These are phyloP conservation scores for Crassisporium funariophilum DNA, from an alignment of 768 basidiomycete genomes.

Conservation along the genomic window DNA sequence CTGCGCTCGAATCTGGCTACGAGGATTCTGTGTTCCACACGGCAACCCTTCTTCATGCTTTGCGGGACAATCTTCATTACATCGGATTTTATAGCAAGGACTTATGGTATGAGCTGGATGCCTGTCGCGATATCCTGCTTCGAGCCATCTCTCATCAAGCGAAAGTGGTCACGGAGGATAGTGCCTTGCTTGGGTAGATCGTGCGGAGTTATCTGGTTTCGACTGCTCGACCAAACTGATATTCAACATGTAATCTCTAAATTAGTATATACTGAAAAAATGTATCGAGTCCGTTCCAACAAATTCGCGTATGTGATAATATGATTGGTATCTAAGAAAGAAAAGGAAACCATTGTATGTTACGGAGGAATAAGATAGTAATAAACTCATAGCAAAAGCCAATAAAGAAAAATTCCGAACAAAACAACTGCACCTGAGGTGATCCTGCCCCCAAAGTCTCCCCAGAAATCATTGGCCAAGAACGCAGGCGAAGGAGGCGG, in stretches of 20 bases:
- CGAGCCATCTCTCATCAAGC: slow-evolving; percentile 22
- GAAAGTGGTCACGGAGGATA: slow-evolving; percentile 5
- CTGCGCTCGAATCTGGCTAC: slow-evolving; percentile 7
- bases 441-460: slow-evolving; percentile 46
- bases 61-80: slow-evolving; percentile 36
- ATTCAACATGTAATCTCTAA: too few relatives aligned
- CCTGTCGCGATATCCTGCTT: slow-evolving; percentile 26
- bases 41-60: slow-evolving; percentile 26
- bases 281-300: too few relatives aligned
- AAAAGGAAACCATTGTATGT: too few relatives aligned
- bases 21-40: slow-evolving; percentile 26
- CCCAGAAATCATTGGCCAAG: slow-evolving; percentile 63
- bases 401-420: slow-evolving; percentile 20
- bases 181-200: too few relatives aligned
- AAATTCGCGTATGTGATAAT: too few relatives aligned
- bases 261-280: too few relatives aligned
- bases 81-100: slow-evolving; percentile 34
- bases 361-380: not conserved
- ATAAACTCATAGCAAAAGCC: slow-evolving; percentile 5
- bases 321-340: too few relatives aligned
- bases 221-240: too few relatives aligned
- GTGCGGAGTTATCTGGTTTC: too few relatives aligned
- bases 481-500: slow-evolving; percentile 57
- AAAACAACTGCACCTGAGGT: slow-evolving; percentile 19
- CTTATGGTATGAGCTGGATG: slow-evolving; percentile 36